These are phyloP conservation scores for Cairneyella variabilis DNA, from an alignment of 495 filamentous ascomycete genomes.

Conservation along the genomic window DNA sequence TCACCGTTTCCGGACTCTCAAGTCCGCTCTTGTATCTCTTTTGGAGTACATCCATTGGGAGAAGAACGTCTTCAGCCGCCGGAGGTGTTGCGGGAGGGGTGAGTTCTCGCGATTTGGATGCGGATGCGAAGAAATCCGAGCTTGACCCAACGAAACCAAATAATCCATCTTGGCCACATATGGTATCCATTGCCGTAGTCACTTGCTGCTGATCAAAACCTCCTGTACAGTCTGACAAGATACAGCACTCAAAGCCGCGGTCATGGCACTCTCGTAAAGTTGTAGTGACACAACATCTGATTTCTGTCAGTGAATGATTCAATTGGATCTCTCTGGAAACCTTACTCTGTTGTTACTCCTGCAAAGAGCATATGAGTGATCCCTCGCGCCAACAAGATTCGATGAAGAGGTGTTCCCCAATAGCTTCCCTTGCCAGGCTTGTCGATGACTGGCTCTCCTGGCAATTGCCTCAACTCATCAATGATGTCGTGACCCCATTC, in stretches of 20 bases:
- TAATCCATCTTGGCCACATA: conserved; percentile 34
- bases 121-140: conserved; percentile 31
- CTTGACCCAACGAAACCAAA: conserved; percentile 29
- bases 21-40: conserved; percentile 30
- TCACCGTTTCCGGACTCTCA: conserved; percentile 29
- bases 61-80: conserved; percentile 22
- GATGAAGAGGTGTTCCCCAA: conserved; percentile 25
- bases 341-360: conserved; percentile 47
- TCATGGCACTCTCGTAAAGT: conserved; percentile 71
- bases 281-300: conserved; percentile 63
- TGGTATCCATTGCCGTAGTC: conserved; percentile 33
- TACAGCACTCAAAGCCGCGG: conserved; percentile 68
- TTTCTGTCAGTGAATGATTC: conserved; percentile 34
- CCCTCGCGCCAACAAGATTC: conserved; percentile 33
- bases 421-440: conserved; percentile 51
- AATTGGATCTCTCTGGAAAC: conserved; percentile 16
- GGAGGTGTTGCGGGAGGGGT: conserved; percentile 33
- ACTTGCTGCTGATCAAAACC: conserved; percentile 35
- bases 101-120: conserved; percentile 26
- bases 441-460: conserved; percentile 60
- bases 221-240: conserved; percentile 36
- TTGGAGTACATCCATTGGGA: conserved; percentile 34
- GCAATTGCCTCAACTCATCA: conserved; percentile 54
- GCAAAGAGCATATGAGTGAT: conserved; percentile 64
- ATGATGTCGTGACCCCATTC: conserved; percentile 63